Conservation (phyloP, 306 rosid species). For the Trifolium subterraneum region DNA sequence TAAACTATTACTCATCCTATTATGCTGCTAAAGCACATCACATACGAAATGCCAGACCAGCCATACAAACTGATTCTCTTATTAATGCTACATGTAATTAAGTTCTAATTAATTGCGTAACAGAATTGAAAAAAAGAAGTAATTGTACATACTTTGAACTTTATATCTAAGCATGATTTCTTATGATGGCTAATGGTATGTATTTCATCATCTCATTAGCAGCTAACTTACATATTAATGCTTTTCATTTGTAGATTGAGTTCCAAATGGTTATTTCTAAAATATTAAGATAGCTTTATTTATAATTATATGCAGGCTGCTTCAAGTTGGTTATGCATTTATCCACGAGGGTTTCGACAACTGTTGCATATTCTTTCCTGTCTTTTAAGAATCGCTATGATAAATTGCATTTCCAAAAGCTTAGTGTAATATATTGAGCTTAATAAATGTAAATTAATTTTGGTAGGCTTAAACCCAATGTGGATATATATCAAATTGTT, state of each 20-base stretch:
- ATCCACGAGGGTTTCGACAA: constrained; percentile 48
- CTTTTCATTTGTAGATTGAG: too few species aligned
- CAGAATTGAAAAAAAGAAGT: constrained; percentile 6
- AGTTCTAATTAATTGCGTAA: not conserved
- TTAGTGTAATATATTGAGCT: too few species aligned
- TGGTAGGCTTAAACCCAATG: too few species aligned
- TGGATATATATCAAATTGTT: too few species aligned
- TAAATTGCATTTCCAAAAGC: too few species aligned
- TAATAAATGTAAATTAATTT: too few species aligned
- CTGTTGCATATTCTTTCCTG: too few species aligned
- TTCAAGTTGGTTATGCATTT: constrained; percentile 43
- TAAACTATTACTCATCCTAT: constrained; percentile 51
- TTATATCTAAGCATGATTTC: constrained; percentile 3
- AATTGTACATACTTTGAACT: not conserved
- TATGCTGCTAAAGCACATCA: constrained; percentile 47
- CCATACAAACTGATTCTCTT: constrained; percentile 43
- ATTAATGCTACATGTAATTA: constrained; percentile 47
- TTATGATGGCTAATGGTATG: constrained; percentile 43
- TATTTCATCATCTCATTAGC: constrained; percentile 31
- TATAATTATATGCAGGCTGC: constrained; percentile 40
- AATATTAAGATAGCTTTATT: not conserved
- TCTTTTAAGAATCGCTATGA: too few species aligned
- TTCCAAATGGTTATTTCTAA: not conserved
- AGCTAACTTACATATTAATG: not conserved
- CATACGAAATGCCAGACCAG: constrained; percentile 33